Base-by-base conservation (phyloP, 1,284 basidiomycete species). In the Pseudozyma tsukubaensis region DNA sequence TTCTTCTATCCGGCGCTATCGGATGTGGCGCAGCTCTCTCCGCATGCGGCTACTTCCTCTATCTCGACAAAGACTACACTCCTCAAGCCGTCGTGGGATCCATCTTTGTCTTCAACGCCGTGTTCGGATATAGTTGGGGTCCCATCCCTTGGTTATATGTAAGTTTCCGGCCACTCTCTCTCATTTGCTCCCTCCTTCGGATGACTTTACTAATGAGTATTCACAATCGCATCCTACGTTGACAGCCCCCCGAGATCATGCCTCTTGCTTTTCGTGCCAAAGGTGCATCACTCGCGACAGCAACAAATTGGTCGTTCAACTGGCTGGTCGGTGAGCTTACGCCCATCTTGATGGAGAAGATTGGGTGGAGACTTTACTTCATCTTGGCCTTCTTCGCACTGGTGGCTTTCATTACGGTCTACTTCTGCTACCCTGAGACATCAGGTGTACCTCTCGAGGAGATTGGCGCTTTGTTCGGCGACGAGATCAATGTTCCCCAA, bases 331-430 rank as follows among this genome's bases (percentile, higher is more conserved):
- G 95, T 21, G 92, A 94, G 84, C 88, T 90, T 44, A 97, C 95
- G 0, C 95, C 95, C 1, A 88, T 91, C 50, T 87, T 98, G 51
- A 94, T 97, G 86, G 93, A 96, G 72, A 86, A 89, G 40, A 97
- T 99, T 76, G 89, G 89, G 36, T 99, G 96, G 95, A 89, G 92
- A 54, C 86, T 98, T 55, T 98, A 98, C 86, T 92, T 93, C 0
- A 94, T 99, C 92, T 94, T 97, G 78, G 94, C 92, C 12, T 94
- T 94, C 86, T 96, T 96, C 95, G 94, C 84, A 89, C 89, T 14
- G 90, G 91, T 82, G 94, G 67, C 93, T 76, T 94, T 97, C 81
- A 87, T 94, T 2, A 63, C 79, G 18, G 82, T 84, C 43, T 82
- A 92, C 71, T 82, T 83, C 44, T 90, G 92, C 73, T 94, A 94